These are phyloP conservation scores for Pseudopyricularia cyperi DNA, from an alignment of 2,329 filamentous ascomycete genomes.

Conservation along the genomic window DNA sequence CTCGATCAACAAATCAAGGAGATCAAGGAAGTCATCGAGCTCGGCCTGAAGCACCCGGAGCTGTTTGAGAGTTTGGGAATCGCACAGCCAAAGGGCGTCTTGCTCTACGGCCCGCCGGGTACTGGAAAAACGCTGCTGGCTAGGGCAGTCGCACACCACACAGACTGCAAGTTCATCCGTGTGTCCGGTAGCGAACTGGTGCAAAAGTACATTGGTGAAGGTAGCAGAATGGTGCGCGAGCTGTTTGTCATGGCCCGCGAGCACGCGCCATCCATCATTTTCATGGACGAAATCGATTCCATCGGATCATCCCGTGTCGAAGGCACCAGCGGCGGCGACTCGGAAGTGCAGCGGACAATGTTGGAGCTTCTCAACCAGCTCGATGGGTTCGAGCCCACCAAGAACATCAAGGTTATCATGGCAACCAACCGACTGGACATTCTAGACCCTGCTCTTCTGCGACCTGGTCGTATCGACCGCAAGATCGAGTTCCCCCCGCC, in stretches of 20 bases:
- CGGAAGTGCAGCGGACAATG: conserved; percentile 97
- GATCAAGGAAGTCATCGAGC: conserved; percentile 99
- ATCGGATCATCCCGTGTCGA: conserved; percentile 97
- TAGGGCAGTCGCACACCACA: conserved; percentile 92
- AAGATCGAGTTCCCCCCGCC: conserved; percentile 99
- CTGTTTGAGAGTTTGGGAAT: conserved; percentile 98
- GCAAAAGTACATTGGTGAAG: conserved; percentile 98
- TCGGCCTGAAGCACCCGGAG: conserved; percentile 95
- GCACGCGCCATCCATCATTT: conserved; percentile 96
- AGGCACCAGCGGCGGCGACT: conserved; percentile 87
- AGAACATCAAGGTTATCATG: conserved; percentile 99
- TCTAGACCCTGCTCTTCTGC: conserved; percentile 82
- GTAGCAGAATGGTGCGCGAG: conserved; percentile 95
- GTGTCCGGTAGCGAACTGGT: conserved; percentile 93
- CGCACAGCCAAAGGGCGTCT: conserved; percentile 91
- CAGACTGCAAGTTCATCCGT: conserved; percentile 97
- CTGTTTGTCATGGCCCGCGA: conserved; percentile 98
- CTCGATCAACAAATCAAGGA: conserved; percentile 99
- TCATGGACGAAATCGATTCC: conserved; percentile 99
- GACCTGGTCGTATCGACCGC: conserved; percentile 93
- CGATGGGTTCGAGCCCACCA: conserved; percentile 96
- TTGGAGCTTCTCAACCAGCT: conserved; percentile 95
- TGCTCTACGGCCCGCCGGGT: conserved; percentile 91
- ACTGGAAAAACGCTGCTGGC: conserved; percentile 95
- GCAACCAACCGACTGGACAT: conserved; percentile 97